Evolutionary conservation across 306 rosid genomes (phyloP), one percentile per base, ranked within the genome.

Genomic region (Rubus idaeus): DNA sequence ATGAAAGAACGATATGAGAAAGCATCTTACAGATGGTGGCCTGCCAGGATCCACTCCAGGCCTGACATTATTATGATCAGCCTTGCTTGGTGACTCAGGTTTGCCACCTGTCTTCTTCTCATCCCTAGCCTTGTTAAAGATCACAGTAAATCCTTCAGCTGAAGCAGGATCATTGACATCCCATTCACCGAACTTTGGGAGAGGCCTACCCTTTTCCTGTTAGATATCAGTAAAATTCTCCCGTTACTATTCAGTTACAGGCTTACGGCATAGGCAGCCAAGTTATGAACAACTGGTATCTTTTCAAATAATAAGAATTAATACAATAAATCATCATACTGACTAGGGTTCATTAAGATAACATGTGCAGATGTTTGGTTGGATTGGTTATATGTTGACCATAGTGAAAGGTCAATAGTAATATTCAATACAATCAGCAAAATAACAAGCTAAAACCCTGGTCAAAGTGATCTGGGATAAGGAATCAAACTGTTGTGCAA

Each of bases 181-280:
- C 99, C 99, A 95, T 84, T 92, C 99, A 77, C 99, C 99, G 75
- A 95, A 95, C 83, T 95, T 95, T 50, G 99, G 99, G 13, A 95
- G 91, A 58, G 99, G 97, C 75, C 74, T 93, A 71, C 99, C 99
- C 87, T 95, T 95, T 44, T 90, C 99, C 97, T 95, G 90, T 58
- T 77, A 37, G 62, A 78, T 78, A 67, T 73, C 70, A 66, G 64
- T 40, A 72, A 45, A 13, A 70, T 30, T 17, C 45, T 37, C 8
- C 45, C 64, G 58, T 60, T 40, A 61, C 11, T 41, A 51, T 46
- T 49, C 77, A 73, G 52, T 7, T 2, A 35, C 10, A 2, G 35
- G 35, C 35, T 30, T 30, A 30, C 2, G 16, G 20, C 44, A 62
- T 12, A 62, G 44, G 44, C n/a, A 62, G 68, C 68, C 68, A 62